Evolutionary conservation across 148 eudicot genomes (phyloP), one percentile per base, ranked within the genome.

Genomic region (Amaranthus palmeri): DNA sequence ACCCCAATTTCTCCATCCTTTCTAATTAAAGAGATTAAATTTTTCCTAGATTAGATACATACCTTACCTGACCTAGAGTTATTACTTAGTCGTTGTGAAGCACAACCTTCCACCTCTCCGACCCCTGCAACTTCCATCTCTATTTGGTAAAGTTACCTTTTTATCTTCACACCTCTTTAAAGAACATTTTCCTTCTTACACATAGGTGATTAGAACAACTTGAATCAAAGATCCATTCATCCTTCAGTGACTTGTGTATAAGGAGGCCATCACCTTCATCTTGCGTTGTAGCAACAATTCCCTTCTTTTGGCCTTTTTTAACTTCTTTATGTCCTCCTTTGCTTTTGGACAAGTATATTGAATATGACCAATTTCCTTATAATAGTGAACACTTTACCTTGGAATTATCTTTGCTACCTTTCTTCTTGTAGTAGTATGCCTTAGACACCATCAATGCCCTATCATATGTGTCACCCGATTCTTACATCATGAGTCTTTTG

Each of bases 291-390:
- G 55, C 9, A 52, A 52, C 10, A 52, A 10, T 6, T 8, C 61
- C 61, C 41, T n/a, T 57, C 43, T 8, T 43, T 6, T 43, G 44
- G 64, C 40, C 4, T 60, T 60, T 13, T 60, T 60, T 10, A 60
- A 60, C 64, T 60, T 43, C 43, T 60, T 60, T 9, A 60, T 6
- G 43, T 60, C 10, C 40, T 60, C 64, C 40, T 60, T 60, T 60
- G 42, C 64, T 10, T 36, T 60, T 10, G 43, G 64, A 60, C 64
- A 60, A 10, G 7, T 25, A 6, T 1, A 7, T 60, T 60, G 64
- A 18, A 60, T 60, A 60, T 60, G 64, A 5, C 64, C 36, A 10
- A 60, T 18, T 43, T 60, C 64, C 8, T 43, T 43, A 6, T 11
- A 60, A 11, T 60, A 36, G 64, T 18, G 40, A 25, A 25, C 13